phyloP scores from a whole-genome alignment of 2,329 filamentous ascomycete genomes.

The Fusarium sp. region DNA sequence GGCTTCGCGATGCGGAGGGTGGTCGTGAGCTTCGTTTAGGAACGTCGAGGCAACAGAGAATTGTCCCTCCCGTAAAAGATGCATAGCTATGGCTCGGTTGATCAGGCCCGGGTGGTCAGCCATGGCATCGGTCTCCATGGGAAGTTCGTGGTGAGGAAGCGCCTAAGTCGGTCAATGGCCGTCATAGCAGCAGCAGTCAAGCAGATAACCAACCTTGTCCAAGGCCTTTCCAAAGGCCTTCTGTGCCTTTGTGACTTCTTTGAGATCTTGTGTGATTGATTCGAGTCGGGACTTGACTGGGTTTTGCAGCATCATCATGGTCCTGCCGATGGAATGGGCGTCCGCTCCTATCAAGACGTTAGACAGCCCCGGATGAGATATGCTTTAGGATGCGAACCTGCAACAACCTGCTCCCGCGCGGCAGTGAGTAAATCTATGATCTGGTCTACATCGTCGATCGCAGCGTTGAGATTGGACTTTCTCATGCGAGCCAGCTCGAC shows the following conservation, averaged over 20 bases:
- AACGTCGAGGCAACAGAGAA: slow-evolving; percentile 91
- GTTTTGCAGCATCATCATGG: slow-evolving; percentile 86
- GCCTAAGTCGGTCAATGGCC: slow-evolving; percentile 47
- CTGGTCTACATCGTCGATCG: slow-evolving; percentile 83
- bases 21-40: slow-evolving; percentile 73
- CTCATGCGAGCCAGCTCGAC: slow-evolving; percentile 80
- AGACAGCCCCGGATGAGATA: slow-evolving; percentile 9
- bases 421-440: slow-evolving; percentile 82
- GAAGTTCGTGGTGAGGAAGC: slow-evolving; percentile 69
- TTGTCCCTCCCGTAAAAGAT: slow-evolving; percentile 92
- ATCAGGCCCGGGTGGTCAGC: slow-evolving; percentile 81
- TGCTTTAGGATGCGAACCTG: slow-evolving; percentile 60
- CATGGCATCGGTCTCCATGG: slow-evolving; percentile 84
- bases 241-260: slow-evolving; percentile 84
- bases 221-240: slow-evolving; percentile 87
- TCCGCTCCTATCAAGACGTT: slow-evolving; percentile 47
- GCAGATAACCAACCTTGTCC: slow-evolving; percentile 72
- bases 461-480: slow-evolving; percentile 75
- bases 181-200: background rate
- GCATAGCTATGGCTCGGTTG: slow-evolving; percentile 96
- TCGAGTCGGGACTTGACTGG: slow-evolving; percentile 87
- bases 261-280: slow-evolving; percentile 81
- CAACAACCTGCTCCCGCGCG: slow-evolving; percentile 79
- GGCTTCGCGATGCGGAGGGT: slow-evolving; percentile 43
- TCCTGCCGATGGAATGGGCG: slow-evolving; percentile 73